A percentile compares a stretch with the other conserved stretches of the same genome.
phyloP scores from a whole-genome alignment of 1,284 basidiomycete genomes.

The Ganoderma lingzhi region DNA sequence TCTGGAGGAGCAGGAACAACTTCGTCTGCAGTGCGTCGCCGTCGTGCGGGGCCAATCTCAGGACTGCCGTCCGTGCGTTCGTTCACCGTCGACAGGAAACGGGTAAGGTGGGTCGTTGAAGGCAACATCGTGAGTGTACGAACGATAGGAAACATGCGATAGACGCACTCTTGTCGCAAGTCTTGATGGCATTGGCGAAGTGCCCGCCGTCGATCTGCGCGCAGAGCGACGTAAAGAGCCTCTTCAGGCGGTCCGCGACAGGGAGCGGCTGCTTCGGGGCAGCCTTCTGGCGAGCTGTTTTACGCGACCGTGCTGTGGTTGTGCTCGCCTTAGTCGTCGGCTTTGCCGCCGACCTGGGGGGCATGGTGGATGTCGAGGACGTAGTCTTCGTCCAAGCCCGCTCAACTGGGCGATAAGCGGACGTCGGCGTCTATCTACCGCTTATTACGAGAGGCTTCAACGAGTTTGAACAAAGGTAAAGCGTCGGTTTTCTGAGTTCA shows the following conservation, averaged over 20 bases:
- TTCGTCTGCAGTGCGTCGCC: constrained; percentile 80
- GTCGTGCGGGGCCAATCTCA: constrained; percentile 73
- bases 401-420: not conserved
- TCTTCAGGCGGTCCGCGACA: constrained; percentile 67
- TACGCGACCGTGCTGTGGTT: not conserved
- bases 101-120: not conserved
- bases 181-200: constrained; percentile 84
- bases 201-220: constrained; percentile 88
- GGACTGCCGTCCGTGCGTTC: constrained; percentile 54
- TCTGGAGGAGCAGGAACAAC: constrained; percentile 84
- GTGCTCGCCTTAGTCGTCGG: not conserved
- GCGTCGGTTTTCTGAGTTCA: too few species aligned
- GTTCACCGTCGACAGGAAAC: not conserved
- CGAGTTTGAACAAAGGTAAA: not conserved
- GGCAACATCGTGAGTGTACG: not conserved
- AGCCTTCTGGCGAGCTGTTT: constrained; percentile 19
- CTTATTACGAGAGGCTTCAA: not conserved
- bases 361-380: constrained; percentile 17
- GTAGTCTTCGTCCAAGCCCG: not conserved
- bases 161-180: constrained; percentile 85
- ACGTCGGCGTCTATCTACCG: not conserved
- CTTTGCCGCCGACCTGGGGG: constrained; percentile 22
- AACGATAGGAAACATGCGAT: not conserved
- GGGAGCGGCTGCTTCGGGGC: constrained; percentile 59
- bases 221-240: constrained; percentile 79